Percentiles rank a stretch among this genome's conserved stretches.
Conservation (phyloP, 78 protist species). For the Andalucia godoyi region DNA sequence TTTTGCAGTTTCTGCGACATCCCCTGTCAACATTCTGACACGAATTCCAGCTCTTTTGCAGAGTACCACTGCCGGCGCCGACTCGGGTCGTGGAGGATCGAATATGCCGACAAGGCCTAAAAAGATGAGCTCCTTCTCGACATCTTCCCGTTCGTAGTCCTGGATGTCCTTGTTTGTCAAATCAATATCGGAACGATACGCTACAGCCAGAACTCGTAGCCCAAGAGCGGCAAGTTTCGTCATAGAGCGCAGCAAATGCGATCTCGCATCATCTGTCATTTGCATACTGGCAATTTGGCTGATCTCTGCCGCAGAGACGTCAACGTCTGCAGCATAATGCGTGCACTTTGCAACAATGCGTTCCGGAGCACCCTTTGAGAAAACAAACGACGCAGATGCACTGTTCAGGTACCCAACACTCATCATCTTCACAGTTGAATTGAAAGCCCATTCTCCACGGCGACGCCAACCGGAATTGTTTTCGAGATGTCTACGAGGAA, state of each 20-base stretch:
- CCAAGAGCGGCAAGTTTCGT: no score
- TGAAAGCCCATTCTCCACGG: conserved; percentile 10
- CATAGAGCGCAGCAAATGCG: no score
- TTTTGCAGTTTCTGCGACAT: conserved; percentile 28
- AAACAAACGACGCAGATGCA: no score
- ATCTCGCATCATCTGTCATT: no score
- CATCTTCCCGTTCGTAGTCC: not conserved
- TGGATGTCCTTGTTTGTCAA: not conserved
- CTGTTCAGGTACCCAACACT: no score
- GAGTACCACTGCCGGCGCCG: conserved; percentile 3
- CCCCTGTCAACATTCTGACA: conserved; percentile 55
- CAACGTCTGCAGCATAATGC: not conserved
- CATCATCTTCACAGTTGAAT: conserved; percentile 18
- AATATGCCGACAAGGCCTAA: conserved; percentile 29
- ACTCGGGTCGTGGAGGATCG: conserved; percentile 36
- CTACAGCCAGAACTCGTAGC: no score
- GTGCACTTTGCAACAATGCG: conserved; percentile 11
- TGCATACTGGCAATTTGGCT: no score
- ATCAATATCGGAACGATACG: no score
- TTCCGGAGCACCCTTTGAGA: conserved; percentile 25
- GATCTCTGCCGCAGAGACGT: no score
- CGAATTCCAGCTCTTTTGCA: conserved; percentile 34
- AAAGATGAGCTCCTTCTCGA: not conserved
- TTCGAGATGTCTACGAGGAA: no score
- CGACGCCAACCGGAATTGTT: no score